Evolutionary conservation across 2,329 filamentous ascomycete genomes (phyloP).

Genomic region (Fusarium napiforme): DNA sequence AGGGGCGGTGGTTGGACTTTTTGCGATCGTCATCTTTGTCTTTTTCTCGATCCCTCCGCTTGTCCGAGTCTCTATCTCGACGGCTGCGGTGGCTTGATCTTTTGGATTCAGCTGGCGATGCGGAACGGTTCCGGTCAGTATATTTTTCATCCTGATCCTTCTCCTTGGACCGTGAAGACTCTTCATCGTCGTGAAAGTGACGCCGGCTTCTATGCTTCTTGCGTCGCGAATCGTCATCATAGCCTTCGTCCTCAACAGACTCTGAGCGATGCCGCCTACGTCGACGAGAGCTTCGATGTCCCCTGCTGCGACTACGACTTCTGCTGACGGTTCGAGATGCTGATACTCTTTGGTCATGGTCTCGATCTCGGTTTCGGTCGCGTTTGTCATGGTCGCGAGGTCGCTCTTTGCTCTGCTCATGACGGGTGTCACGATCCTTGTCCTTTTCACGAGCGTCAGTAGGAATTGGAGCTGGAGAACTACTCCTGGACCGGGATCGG

Average conservation of each 20-base stretch:
- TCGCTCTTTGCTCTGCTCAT: conserved; percentile 51
- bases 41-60: conserved; percentile 56
- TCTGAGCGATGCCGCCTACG: conserved; percentile 67
- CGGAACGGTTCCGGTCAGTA: conserved; percentile 70
- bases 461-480: conserved; percentile 50
- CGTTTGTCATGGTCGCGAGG: conserved; percentile 40
- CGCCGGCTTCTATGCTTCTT: conserved; percentile 61
- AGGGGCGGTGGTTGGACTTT: conserved; percentile 45
- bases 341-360: conserved; percentile 48
- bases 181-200: conserved; percentile 58
- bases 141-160: conserved; percentile 56
- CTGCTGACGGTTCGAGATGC: conserved; percentile 44
- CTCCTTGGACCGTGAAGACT: conserved; percentile 52
- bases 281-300: conserved; percentile 59
- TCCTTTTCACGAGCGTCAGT: conserved; percentile 49
- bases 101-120: conserved; percentile 69
- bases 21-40: conserved; percentile 58
- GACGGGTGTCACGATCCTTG: conserved; percentile 48
- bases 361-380: conserved; percentile 37
- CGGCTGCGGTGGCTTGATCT: conserved; percentile 70
- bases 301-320: conserved; percentile 54
- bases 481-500: conserved; percentile 61
- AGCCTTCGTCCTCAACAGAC: conserved; percentile 61
- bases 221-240: conserved; percentile 60
- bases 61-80: conserved; percentile 63